Percentiles rank a stretch among this genome's conserved stretches.
These are phyloP conservation scores for Citrus unshiu DNA, from an alignment of 345 rosid genomes.

Conservation along the genomic window DNA sequence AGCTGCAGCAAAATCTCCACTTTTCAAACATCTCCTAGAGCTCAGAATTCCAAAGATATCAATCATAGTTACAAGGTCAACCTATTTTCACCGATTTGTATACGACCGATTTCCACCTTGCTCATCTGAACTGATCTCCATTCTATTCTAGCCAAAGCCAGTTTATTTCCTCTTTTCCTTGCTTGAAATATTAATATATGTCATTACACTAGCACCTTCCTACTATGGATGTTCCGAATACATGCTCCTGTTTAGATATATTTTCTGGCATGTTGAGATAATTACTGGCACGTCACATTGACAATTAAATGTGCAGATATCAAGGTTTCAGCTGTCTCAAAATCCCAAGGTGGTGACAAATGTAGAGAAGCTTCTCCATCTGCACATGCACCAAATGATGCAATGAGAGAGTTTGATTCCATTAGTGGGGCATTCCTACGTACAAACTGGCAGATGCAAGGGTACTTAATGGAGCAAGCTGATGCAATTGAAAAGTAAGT, in stretches of 20 bases:
- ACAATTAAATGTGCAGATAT: slow-evolving; percentile 50
- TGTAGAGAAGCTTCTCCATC: slow-evolving; percentile 38
- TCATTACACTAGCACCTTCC: neutral
- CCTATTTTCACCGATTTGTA: neutral
- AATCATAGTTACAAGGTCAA: neutral
- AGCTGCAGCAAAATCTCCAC: neutral
- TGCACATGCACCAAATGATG: slow-evolving; percentile 35
- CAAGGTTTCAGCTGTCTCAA: slow-evolving; percentile 42
- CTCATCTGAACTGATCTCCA: neutral
- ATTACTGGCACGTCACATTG: neutral
- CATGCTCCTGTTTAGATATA: neutral
- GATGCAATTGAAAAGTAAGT: slow-evolving; percentile 82
- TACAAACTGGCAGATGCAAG: slow-evolving; percentile 82
- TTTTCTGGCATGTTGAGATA: slow-evolving; percentile 1
- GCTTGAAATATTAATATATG: neutral
- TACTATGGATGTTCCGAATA: neutral
- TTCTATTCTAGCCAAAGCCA: neutral
- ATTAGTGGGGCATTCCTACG: slow-evolving; percentile 57
- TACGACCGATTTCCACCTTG: neutral
- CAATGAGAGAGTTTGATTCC: slow-evolving; percentile 28
- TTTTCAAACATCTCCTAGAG: neutral
- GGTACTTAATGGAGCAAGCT: slow-evolving; percentile 82
- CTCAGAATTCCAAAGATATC: neutral
- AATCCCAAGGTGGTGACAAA: slow-evolving; percentile 39
- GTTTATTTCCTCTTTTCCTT: neutral